These are phyloP conservation scores for Cyamopsis tetragonoloba DNA, from an alignment of 306 rosid species.

Conservation along the genomic window DNA sequence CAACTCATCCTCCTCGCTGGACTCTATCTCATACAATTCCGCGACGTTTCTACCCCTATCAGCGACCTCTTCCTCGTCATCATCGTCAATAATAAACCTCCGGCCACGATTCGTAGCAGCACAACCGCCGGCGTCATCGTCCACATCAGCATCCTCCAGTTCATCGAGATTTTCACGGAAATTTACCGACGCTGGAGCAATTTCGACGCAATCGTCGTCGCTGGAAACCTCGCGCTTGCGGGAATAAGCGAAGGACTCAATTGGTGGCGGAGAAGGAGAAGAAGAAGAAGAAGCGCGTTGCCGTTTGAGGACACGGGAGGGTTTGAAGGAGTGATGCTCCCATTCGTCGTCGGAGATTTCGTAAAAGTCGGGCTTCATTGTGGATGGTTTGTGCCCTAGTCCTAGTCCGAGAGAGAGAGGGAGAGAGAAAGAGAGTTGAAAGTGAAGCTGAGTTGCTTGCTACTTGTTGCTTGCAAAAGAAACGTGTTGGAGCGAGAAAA, in stretches of 20 bases:
- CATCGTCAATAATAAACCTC: slow-evolving; percentile 71
- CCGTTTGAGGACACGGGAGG: slow-evolving; percentile 64
- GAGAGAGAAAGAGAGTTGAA: neutral
- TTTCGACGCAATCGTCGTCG: slow-evolving; percentile 46
- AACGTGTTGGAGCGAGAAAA: neutral
- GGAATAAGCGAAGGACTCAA: slow-evolving; percentile 68
- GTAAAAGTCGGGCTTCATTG: slow-evolving; percentile 76
- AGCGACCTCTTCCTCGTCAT: slow-evolving; percentile 46
- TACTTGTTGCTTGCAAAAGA: too few relatives aligned
- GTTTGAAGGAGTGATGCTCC: slow-evolving; percentile 80
- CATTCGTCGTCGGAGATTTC: slow-evolving; percentile 98
- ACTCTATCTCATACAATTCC: slow-evolving; percentile 43
- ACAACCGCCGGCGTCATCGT: neutral
- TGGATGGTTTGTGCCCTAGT: slow-evolving; percentile 13
- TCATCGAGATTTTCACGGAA: slow-evolving; percentile 26
- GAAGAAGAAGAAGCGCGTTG: slow-evolving; percentile 24
- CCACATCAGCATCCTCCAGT: slow-evolving; percentile 64
- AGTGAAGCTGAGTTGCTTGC: neutral
- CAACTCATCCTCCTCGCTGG: slow-evolving; percentile 40
- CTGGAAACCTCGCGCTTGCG: slow-evolving; percentile 5
- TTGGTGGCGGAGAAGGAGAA: slow-evolving; percentile 49
- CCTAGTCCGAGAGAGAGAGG: neutral
- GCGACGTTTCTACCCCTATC: slow-evolving; percentile 32
- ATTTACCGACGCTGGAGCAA: neutral
- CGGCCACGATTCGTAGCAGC: slow-evolving; percentile 50